Percentiles rank a stretch among this genome's conserved stretches.
Evolutionary conservation across 176 grass and related monocot genomes (phyloP).

Genomic region (Phoenix dactylifera): DNA sequence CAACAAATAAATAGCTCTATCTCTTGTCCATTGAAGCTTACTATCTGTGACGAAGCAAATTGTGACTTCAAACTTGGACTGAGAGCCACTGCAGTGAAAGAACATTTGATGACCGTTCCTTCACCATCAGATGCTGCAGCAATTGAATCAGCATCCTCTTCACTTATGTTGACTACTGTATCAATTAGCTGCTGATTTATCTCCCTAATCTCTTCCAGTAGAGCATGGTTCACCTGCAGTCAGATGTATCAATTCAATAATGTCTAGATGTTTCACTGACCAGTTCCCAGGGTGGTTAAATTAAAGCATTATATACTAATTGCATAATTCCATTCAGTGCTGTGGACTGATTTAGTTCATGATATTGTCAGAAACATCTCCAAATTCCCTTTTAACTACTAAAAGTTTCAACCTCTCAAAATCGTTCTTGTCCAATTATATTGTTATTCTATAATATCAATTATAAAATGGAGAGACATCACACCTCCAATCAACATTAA

Average conservation of each 20-base stretch:
- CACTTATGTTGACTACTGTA: constrained; percentile 67
- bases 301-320: neutral
- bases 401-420: too few species aligned
- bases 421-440: too few species aligned
- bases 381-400: too few species aligned
- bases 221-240: constrained; percentile 61
- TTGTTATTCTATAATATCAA: too few species aligned
- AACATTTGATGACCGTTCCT: constrained; percentile 88
- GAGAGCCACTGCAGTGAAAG: constrained; percentile 71
- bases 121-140: constrained; percentile 51
- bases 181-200: constrained; percentile 89
- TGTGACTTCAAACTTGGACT: constrained; percentile 80
- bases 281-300: neutral
- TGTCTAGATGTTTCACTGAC: too few species aligned
- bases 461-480: too few species aligned
- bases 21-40: constrained; percentile 21
- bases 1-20: too few species aligned
- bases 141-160: constrained; percentile 56
- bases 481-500: too few species aligned
- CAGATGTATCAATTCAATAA: neutral
- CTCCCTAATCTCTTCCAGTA: constrained; percentile 73
- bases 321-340: neutral
- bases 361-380: too few species aligned
- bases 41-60: constrained; percentile 77
- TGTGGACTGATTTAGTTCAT: too few species aligned